These are phyloP conservation scores for Anastatica hierochuntica DNA, from an alignment of 345 rosid species.

Conservation along the genomic window DNA sequence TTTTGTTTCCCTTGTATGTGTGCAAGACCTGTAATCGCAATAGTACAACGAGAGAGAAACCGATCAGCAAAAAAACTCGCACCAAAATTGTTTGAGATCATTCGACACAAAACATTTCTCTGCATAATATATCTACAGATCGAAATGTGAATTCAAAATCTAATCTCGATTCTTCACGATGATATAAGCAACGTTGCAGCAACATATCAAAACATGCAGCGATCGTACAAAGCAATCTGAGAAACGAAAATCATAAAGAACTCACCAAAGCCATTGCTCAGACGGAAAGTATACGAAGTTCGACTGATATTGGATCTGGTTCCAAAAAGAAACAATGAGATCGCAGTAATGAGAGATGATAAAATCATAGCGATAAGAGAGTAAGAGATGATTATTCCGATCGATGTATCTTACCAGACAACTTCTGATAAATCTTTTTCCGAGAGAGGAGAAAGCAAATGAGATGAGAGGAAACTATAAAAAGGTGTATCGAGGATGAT, in stretches of 20 bases:
- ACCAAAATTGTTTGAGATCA: not conserved
- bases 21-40: constrained; percentile 42
- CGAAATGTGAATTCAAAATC: too few relatives aligned
- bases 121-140: not conserved
- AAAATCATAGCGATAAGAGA: not conserved
- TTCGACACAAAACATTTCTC: not conserved
- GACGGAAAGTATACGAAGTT: constrained; percentile 13
- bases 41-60: not conserved
- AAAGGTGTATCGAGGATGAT: too few relatives aligned
- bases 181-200: too few relatives aligned
- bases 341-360: not conserved
- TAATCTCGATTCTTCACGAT: not conserved
- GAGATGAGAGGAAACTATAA: too few relatives aligned
- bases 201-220: too few relatives aligned
- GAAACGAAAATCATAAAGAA: not conserved
- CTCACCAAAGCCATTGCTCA: constrained; percentile 76
- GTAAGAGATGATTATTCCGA: too few relatives aligned
- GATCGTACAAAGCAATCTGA: not conserved
- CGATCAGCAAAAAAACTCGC: not conserved
- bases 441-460: too few relatives aligned
- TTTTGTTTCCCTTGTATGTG: constrained; percentile 46
- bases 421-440: too few relatives aligned
- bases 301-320: constrained; percentile 44
- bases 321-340: constrained; percentile 4
- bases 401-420: too few relatives aligned